Evolutionary conservation across 2,329 filamentous ascomycete genomes (phyloP), one percentile per base, ranked within the genome.

Genomic region (Pseudocercospora cruenta): DNA sequence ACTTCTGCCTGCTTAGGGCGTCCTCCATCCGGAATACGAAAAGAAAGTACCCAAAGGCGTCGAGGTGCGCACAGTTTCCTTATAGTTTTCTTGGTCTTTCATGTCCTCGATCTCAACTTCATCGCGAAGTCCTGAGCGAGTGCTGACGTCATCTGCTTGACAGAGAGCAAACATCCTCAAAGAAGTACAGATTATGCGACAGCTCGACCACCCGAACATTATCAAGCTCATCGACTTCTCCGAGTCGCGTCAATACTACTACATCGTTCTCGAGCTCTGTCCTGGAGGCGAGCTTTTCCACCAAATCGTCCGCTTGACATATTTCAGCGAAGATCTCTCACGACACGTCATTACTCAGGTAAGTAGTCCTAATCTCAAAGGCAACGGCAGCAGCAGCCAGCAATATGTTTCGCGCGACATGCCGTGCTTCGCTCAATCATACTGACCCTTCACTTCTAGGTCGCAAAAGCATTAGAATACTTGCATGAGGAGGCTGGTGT

Each of bases 131-230:
- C 28, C 47, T 57, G 31, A 51, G 16, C 33, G 54, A 58, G 59
- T 67, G 77, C 82, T 83, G 77, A 84, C 81, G 75, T 79, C 73
- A 76, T 73, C 51, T 26, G 19, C 67, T 70, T 65, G 70, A 70
- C 79, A 99, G 95, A 88, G 95, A 82, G 92, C 94, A 70, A 99
- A 98, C 76, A 98, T 99, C 71, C 83, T 99, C 68, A 99, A 99
- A 82, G 95, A 99, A 80, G 95, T 99, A 14, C 92, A 97, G 76
- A 99, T 99, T 73, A 99, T 99, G 94, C 92, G 94, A 70, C 91
- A 96, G 75, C 85, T 99, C 57, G 93, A 98, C 71, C 95, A 99
- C 73, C 94, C 94, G 68, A 98, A 98, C 78, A 95, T 99, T 67
- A 89, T 97, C 79, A 94, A 93, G 77, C 87, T 99, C 65, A 86